Evolutionary conservation across 2,329 filamentous ascomycete genomes (phyloP), one percentile per base, ranked within the genome.

Genomic region (Cytospora piceicola): DNA sequence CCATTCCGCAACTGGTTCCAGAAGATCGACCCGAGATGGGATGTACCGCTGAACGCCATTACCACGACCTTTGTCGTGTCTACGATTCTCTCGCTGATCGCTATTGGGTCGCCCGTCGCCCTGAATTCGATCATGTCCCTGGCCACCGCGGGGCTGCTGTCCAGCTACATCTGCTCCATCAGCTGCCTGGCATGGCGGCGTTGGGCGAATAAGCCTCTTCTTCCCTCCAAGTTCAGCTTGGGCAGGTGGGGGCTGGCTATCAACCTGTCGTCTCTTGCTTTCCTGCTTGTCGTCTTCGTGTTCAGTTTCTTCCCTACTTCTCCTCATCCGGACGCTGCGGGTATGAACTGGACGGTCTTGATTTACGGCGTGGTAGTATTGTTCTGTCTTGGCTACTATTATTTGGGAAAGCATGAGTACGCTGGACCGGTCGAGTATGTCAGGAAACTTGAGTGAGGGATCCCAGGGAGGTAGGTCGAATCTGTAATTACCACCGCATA

Each of bases 151-250:
- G 68, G 67, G 7, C 39, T 68, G 5, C 36, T 69, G 29, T 67
- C 68, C n/a, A 65, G 64, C 11, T 69, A 69, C 27, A 66, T 59
- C 8, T 60, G 68, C 17, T 68, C 66, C 11, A 59, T 69, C 27
- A 64, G 42, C 4, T 68, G 30, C 61, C 61, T 39, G 42, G 57
- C 30, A 14, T 77, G 76, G 69, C 75, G 78, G 27, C 78, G 80
- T 22, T 70, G 81, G 39, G 70, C 70, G 6, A 73, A 73, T 22
- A 73, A 61, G n/a, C 58, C 61, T 27, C 59, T 69, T 2, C 59
- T 67, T 17, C 64, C 67, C 1, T 32, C 53, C 17, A 54, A 56
- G 20, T 69, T 68, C 52, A 55, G 42, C n/a, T 52, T 69, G 12
- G 64, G 68, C 6, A 46, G 42, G n/a, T 58, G 42, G 34, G 68